Percentiles rank a stretch among this genome's conserved stretches.
These are phyloP conservation scores for Podaxis mareebaensis DNA, from an alignment of 768 basidiomycete genomes.

Conservation along the genomic window DNA sequence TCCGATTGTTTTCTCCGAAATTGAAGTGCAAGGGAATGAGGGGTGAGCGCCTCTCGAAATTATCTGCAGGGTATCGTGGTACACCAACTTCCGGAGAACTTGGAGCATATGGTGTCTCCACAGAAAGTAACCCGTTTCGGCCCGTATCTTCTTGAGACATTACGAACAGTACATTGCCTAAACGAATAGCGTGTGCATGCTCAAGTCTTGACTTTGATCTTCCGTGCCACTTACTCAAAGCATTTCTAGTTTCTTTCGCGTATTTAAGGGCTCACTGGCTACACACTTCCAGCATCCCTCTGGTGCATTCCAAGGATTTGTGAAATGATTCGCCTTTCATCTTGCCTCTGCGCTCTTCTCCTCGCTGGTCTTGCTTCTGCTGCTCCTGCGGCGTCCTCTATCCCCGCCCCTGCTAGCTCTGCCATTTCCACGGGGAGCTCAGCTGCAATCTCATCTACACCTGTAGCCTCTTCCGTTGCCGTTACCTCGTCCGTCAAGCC, in stretches of 20 bases:
- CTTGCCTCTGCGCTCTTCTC: constrained; percentile 36
- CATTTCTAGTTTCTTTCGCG: not conserved
- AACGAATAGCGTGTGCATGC: not conserved
- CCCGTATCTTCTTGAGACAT: not conserved
- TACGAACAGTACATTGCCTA: not conserved
- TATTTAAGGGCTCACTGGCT: constrained; percentile 13
- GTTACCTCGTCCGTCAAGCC: constrained; percentile 15
- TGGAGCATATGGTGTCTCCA: constrained; percentile 7
- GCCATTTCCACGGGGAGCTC: constrained; percentile 20
- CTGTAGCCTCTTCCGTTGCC: not conserved
- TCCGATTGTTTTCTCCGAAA: not conserved
- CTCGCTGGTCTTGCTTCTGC: constrained; percentile 29
- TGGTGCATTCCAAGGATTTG: not conserved
- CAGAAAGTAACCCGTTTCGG: not conserved
- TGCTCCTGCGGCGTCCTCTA: constrained; percentile 24
- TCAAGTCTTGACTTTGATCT: not conserved
- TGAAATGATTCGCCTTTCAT: constrained; percentile 38
- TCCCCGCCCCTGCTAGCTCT: constrained; percentile 20
- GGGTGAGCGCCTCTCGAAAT: not conserved
- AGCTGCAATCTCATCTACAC: constrained; percentile 19
- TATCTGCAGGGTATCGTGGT: not conserved
- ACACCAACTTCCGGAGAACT: not conserved
- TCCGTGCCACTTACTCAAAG: not conserved
- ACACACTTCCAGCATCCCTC: not conserved
- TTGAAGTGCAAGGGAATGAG: not conserved